Conservation (phyloP, 1,139 yeast species). For the Pichia inconspicua region DNA sequence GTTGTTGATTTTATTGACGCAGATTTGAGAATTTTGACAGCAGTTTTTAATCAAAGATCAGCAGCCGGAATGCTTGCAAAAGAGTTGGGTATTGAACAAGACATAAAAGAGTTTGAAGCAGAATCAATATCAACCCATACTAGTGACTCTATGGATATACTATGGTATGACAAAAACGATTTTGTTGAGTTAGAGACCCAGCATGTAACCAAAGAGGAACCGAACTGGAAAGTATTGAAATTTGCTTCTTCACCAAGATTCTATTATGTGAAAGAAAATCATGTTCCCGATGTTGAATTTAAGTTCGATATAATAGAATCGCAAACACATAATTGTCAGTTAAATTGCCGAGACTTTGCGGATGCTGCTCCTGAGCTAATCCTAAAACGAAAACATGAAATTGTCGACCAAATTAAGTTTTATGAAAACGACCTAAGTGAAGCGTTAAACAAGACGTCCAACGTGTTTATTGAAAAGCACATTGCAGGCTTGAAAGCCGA, state of each 20-base stretch:
- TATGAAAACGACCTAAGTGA: conserved; percentile 20
- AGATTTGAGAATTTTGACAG: conserved; percentile 67
- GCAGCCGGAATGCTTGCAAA: conserved; percentile 41
- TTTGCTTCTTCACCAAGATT: conserved; percentile 69
- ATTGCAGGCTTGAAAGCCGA: conserved; percentile 25
- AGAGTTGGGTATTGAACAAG: conserved; percentile 30
- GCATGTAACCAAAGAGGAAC: conserved; percentile 41
- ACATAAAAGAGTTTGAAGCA: conserved; percentile 11
- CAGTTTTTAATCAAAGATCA: conserved; percentile 54
- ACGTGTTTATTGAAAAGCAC: conserved; percentile 20
- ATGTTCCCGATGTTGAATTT: conserved; percentile 41
- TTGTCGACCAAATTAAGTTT: conserved; percentile 34
- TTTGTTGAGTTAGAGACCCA: conserved; percentile 62
- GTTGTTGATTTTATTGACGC: conserved; percentile 65
- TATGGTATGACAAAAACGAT: conserved; percentile 79
- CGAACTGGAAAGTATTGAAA: conserved; percentile 54
- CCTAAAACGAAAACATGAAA: conserved; percentile 32
- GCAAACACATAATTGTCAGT: conserved; percentile 52
- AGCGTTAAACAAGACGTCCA: conserved; percentile 10
- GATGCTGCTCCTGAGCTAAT: conserved; percentile 42
- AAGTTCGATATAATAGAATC: conserved; percentile 33
- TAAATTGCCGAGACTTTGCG: conserved; percentile 52
- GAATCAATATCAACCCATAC: conserved; percentile 17
- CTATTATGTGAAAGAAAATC: conserved; percentile 62
- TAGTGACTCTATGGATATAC: conserved; percentile 10